Evolutionary conservation across 345 rosid genomes (phyloP), one percentile per base, ranked within the genome.

Genomic region (Clausena lansium): DNA sequence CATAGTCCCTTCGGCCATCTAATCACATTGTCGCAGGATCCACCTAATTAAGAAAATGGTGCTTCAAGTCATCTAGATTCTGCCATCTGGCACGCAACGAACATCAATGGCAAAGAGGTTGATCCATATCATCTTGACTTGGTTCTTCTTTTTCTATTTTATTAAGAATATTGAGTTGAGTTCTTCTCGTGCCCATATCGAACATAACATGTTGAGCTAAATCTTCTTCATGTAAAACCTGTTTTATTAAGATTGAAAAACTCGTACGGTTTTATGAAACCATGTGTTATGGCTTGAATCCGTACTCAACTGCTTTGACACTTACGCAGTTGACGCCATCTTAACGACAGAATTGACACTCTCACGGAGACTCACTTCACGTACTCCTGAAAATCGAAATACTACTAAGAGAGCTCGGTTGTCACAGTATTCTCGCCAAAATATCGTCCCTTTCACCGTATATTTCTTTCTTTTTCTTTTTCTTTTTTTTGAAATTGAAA

Each of bases 331-430:
- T 13, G 35, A 20, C 81, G 72, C 71, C 77, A 75, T 77, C 62
- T 75, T 69, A 62, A 84, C 84, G 84, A 78, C 45, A 41, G 75
- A 74, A 84, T 84, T 83, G 89, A 86, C 87, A 86, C 68, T 60
- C 39, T 7, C 68, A 64, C 83, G 75, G 79, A 50, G 58, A 45
- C 73, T 62, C 19, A 41, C 77, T 76, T 62, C 27, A 59, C 24
- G 60, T 14, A 24, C 35, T 7, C 55, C 57, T 17, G 0, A 19
- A 52, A 50, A 5, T n/a, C 24, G 70, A 17, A 45, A 39, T 55
- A 4, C 30, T 19, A 36, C 30, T 30, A 57, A 10, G 36, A 7
- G 38, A 10, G 73, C 69, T 45, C 68, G 62, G 79, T 63, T 64
- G 76, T 59, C 72, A 72, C 28, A 33, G 57, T 55, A 19, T 61